A percentile compares a stretch with the other conserved stretches of the same genome.
Evolutionary conservation across 2,329 filamentous ascomycete species (phyloP).

Genomic region (Aspergillus ochraceus): DNA sequence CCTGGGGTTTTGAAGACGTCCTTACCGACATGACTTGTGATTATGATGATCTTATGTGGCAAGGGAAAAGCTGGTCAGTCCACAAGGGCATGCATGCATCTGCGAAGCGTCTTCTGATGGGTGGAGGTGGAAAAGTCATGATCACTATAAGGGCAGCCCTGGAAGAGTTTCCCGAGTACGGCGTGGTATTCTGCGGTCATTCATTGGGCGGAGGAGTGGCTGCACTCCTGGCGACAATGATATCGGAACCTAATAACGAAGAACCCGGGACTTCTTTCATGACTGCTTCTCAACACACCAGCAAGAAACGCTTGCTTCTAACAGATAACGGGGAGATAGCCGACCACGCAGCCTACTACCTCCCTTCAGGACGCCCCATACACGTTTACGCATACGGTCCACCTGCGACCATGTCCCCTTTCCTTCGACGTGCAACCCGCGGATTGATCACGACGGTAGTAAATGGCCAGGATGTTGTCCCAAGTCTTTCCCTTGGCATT

Average conservation of each 20-base stretch:
- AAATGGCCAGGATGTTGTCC: slow-evolving; percentile 72
- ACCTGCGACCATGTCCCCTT: slow-evolving; percentile 69
- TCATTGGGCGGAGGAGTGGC: slow-evolving; percentile 70
- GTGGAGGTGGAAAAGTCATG: slow-evolving; percentile 66
- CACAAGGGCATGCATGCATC: slow-evolving; percentile 75
- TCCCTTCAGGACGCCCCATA: slow-evolving; percentile 69
- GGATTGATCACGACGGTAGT: slow-evolving; percentile 74
- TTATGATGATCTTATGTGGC: slow-evolving; percentile 62
- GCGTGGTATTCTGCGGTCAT: slow-evolving; percentile 68
- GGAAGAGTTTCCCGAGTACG: slow-evolving; percentile 67
- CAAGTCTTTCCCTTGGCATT: slow-evolving; percentile 70
- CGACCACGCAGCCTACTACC: slow-evolving; percentile 40
- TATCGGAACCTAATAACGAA: slow-evolving; percentile 60
- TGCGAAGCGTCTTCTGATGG: slow-evolving; percentile 65
- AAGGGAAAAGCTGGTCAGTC: slow-evolving; percentile 65
- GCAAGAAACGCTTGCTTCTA: slow-evolving; percentile 42
- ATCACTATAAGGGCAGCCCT: slow-evolving; percentile 65
- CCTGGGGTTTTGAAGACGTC: slow-evolving; percentile 71
- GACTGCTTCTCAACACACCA: slow-evolving; percentile 50
- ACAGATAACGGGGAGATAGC: slow-evolving; percentile 24
- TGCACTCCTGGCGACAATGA: slow-evolving; percentile 68
- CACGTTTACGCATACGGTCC: slow-evolving; percentile 80
- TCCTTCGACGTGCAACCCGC: slow-evolving; percentile 67
- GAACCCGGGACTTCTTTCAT: slow-evolving; percentile 60
- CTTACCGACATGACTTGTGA: slow-evolving; percentile 74